phyloP scores from a whole-genome alignment of 352 stramenopile species.

The Plasmopara halstedii region DNA sequence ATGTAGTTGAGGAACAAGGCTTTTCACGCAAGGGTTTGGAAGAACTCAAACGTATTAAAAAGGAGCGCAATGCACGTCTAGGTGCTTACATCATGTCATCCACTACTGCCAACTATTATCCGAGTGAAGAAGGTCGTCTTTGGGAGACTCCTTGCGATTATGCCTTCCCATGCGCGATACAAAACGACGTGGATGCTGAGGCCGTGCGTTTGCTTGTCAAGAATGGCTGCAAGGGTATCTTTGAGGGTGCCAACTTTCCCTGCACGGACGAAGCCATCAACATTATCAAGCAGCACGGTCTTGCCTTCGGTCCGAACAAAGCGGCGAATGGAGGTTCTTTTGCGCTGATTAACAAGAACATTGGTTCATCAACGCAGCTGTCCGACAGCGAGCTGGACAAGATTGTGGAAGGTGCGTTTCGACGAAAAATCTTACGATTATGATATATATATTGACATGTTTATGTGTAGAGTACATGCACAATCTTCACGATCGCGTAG shows the following conservation, averaged over 20 bases:
- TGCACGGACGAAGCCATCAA: constrained; percentile 73
- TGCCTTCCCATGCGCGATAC: constrained; percentile 93
- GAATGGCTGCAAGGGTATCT: constrained; percentile 85
- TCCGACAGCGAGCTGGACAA: constrained; percentile 54
- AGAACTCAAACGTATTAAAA: constrained; percentile 76
- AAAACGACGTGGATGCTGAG: constrained; percentile 88
- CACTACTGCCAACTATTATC: constrained; percentile 82
- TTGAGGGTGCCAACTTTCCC: constrained; percentile 82
- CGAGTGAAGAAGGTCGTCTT: constrained; percentile 58
- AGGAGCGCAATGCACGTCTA: constrained; percentile 69
- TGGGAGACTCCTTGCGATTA: constrained; percentile 93
- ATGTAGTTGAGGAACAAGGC: constrained; percentile 92
- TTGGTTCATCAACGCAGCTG: constrained; percentile 44
- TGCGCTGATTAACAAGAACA: constrained; percentile 54
- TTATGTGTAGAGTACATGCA: constrained; percentile 67
- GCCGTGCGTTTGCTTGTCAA: constrained; percentile 67
- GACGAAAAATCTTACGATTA: neutral
- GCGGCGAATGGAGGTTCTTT: constrained; percentile 73
- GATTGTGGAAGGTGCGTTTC: constrained; percentile 54
- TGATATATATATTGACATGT: constrained; percentile 4
- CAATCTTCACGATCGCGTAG: constrained; percentile 59
- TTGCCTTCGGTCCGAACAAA: constrained; percentile 84
- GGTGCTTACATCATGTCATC: constrained; percentile 87
- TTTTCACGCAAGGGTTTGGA: constrained; percentile 64
- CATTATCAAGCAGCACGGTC: constrained; percentile 75